Evolutionary conservation across 2,329 filamentous ascomycete genomes (phyloP).

Genomic region (Pleoardoris graminearum): DNA sequence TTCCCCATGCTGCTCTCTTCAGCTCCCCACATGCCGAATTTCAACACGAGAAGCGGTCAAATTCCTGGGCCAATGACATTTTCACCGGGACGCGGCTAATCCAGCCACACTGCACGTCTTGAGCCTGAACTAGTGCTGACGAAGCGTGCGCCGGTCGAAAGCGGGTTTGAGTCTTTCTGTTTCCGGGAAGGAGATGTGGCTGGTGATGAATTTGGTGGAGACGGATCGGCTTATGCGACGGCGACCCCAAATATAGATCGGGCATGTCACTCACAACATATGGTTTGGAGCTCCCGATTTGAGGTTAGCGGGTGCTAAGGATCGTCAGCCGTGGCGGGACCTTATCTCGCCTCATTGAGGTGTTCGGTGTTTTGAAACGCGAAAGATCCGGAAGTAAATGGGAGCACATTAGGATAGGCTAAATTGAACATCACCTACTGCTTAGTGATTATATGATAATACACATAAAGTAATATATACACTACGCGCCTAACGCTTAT

Average conservation of each 20-base stretch:
- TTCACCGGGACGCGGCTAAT: not conserved
- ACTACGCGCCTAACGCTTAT: no score
- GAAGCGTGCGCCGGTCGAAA: not conserved
- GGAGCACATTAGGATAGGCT: no score
- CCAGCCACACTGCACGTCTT: constrained; percentile 2
- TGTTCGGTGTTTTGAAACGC: no score
- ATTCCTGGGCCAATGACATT: not conserved
- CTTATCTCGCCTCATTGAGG: no score
- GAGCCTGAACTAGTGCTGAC: not conserved
- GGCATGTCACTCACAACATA: no score
- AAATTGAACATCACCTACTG: no score
- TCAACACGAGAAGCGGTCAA: not conserved
- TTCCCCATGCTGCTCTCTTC: not conserved
- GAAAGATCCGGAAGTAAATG: no score
- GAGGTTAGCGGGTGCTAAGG: no score
- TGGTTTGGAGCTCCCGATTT: no score
- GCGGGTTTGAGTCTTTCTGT: not conserved
- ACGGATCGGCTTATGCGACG: not conserved
- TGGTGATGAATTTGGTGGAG: not conserved
- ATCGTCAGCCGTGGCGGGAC: no score
- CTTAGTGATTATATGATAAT: no score
- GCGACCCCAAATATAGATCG: constrained; percentile 4
- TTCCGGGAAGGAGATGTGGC: constrained; percentile 2
- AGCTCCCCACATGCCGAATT: not conserved
- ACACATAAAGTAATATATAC: no score